Conservation (phyloP, 1,284 basidiomycete genomes). For the Cryptococcus sp. region DNA sequence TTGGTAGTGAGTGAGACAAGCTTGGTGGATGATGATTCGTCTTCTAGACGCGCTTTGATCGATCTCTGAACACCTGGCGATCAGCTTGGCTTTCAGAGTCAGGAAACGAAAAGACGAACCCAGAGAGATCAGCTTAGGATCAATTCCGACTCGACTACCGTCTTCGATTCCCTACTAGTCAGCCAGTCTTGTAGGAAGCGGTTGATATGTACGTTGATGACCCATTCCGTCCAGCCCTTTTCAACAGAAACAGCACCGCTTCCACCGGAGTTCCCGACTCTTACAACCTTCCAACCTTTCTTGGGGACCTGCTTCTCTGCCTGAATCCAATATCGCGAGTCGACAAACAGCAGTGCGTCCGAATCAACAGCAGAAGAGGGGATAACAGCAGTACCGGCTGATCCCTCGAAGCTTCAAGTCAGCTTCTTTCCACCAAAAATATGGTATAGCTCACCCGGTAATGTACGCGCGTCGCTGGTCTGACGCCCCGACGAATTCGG, state of each 20-base stretch:
- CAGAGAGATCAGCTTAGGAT: constrained; percentile 76
- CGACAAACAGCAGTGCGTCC: constrained; percentile 60
- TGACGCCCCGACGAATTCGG: constrained; percentile 74
- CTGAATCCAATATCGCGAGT: constrained; percentile 86
- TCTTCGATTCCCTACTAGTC: constrained; percentile 57
- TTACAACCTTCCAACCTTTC: constrained; percentile 68
- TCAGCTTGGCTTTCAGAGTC: background rate
- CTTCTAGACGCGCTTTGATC: constrained; percentile 34
- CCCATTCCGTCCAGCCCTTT: constrained; percentile 73
- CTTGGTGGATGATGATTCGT: constrained; percentile 58
- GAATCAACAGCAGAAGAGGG: constrained; percentile 60
- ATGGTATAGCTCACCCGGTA: constrained; percentile 58
- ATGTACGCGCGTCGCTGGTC: constrained; percentile 82
- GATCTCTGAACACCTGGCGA: constrained; percentile 17
- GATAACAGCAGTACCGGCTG: constrained; percentile 76
- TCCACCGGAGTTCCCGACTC: constrained; percentile 57
- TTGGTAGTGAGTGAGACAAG: constrained; percentile 60
- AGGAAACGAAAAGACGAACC: constrained; percentile 44
- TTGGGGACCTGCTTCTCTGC: constrained; percentile 69
- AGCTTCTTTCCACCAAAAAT: background rate
- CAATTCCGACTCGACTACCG: constrained; percentile 68
- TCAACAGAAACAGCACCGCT: constrained; percentile 47
- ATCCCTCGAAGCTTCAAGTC: constrained; percentile 67
- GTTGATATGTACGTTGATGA: constrained; percentile 56
- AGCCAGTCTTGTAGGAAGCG: constrained; percentile 1